Percentiles rank a stretch among this genome's conserved stretches.
These are phyloP conservation scores for Diaporthe destruens DNA, from an alignment of 2,329 filamentous ascomycete genomes.

Conservation along the genomic window DNA sequence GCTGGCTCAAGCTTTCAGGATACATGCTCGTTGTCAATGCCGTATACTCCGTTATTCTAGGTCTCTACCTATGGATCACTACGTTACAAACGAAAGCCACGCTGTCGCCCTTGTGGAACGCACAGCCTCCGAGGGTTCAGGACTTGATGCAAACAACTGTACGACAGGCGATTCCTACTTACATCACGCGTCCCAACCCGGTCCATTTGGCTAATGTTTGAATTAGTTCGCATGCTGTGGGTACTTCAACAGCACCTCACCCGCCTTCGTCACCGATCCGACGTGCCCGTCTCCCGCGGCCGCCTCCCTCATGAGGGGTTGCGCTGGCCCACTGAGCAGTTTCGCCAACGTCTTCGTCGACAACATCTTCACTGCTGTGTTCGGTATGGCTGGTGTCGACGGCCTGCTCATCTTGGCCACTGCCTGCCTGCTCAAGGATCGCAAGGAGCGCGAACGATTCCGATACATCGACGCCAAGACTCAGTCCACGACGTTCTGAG, in stretches of 20 bases:
- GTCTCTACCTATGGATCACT: slow-evolving; percentile 78
- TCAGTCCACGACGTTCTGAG: slow-evolving; percentile 65
- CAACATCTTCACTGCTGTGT: slow-evolving; percentile 81
- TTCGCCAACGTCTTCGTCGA: slow-evolving; percentile 81
- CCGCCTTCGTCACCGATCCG: slow-evolving; percentile 77
- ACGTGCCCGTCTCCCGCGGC: slow-evolving; percentile 78
- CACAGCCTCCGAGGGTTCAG: slow-evolving; percentile 69
- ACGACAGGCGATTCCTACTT: slow-evolving; percentile 46
- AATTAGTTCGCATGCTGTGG: slow-evolving; percentile 83
- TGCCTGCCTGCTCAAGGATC: slow-evolving; percentile 82
- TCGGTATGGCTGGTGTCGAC: slow-evolving; percentile 82
- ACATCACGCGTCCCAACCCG: background rate
- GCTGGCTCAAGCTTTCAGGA: slow-evolving; percentile 78
- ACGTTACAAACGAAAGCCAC: slow-evolving; percentile 76
- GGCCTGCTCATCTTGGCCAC: slow-evolving; percentile 76
- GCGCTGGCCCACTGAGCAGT: slow-evolving; percentile 74
- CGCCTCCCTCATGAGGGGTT: slow-evolving; percentile 78
- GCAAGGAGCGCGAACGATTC: slow-evolving; percentile 84
- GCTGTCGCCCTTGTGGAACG: slow-evolving; percentile 71
- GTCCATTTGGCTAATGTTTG: slow-evolving; percentile 43
- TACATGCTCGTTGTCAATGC: slow-evolving; percentile 73
- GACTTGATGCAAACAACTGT: slow-evolving; percentile 79
- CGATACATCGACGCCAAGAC: slow-evolving; percentile 84
- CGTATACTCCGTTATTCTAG: slow-evolving; percentile 74
- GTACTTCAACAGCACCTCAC: slow-evolving; percentile 78